These are phyloP conservation scores for Tephrocybe sp. DNA, from an alignment of 768 basidiomycete genomes.

Conservation along the genomic window DNA sequence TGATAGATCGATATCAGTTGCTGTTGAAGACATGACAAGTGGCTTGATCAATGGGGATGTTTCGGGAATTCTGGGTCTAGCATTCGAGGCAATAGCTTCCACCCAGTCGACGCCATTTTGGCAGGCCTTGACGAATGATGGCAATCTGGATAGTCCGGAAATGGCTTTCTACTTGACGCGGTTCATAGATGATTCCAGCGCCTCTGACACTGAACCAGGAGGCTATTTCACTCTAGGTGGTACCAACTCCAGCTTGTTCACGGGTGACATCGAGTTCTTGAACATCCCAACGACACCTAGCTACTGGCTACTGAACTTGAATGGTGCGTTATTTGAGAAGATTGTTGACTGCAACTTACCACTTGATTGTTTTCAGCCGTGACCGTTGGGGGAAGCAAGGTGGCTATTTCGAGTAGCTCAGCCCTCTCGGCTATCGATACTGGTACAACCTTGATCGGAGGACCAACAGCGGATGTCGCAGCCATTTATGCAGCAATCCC, in stretches of 20 bases:
- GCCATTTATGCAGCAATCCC: constrained; percentile 67
- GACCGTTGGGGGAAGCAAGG: constrained; percentile 52
- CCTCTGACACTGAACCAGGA: constrained; percentile 44
- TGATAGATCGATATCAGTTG: constrained; percentile 35
- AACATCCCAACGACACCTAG: constrained; percentile 40
- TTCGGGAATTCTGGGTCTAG: constrained; percentile 78
- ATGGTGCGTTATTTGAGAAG: constrained; percentile 34
- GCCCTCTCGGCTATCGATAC: constrained; percentile 86
- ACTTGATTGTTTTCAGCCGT: constrained; percentile 43
- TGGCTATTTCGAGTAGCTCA: constrained; percentile 37
- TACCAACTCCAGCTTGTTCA: constrained; percentile 53
- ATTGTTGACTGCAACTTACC: background rate
- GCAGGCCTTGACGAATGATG: constrained; percentile 44
- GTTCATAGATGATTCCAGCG: constrained; percentile 30
- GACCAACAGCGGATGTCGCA: constrained; percentile 58
- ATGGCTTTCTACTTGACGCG: constrained; percentile 69
- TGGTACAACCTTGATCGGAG: constrained; percentile 92
- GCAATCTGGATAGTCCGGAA: constrained; percentile 45
- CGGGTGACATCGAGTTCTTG: constrained; percentile 70
- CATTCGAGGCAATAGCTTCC: constrained; percentile 58
- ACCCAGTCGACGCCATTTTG: constrained; percentile 64
- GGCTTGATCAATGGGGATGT: constrained; percentile 46
- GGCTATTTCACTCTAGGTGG: constrained; percentile 77
- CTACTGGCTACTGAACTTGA: constrained; percentile 63
- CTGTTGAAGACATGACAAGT: constrained; percentile 48